A percentile compares a stretch with the other conserved stretches of the same genome.
These are phyloP conservation scores for Teratosphaeria viscida DNA, from an alignment of 2,329 filamentous ascomycete species.

Conservation along the genomic window DNA sequence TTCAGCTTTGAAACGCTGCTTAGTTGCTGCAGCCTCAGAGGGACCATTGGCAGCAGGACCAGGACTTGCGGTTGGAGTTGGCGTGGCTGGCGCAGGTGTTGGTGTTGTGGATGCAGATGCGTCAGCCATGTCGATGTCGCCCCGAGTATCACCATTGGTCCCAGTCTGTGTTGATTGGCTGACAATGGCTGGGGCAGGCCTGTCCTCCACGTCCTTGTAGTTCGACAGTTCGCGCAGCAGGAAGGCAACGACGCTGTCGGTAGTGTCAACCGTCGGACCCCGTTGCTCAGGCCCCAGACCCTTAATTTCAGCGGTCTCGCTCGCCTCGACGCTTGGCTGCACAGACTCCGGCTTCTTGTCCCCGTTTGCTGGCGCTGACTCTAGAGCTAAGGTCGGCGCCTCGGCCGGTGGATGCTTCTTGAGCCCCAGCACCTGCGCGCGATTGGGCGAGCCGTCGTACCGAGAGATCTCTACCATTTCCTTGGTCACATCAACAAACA, in stretches of 20 bases:
- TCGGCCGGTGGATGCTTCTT: conserved; percentile 29
- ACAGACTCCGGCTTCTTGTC: conserved; percentile 33
- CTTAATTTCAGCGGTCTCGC: conserved; percentile 38
- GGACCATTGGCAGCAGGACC: conserved; percentile 17
- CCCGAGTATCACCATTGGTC: conserved; percentile 26
- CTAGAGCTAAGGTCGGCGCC: conserved; percentile 23
- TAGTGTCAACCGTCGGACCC: conserved; percentile 76
- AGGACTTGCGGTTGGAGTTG: conserved; percentile 19
- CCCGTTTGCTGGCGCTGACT: neutral
- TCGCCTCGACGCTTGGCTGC: conserved; percentile 7
- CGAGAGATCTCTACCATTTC: conserved; percentile 67
- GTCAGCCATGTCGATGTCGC: conserved; percentile 43
- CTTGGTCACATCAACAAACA: conserved; percentile 81
- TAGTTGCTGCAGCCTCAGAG: conserved; percentile 45
- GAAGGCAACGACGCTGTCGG: conserved; percentile 92
- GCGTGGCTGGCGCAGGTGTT: conserved; percentile 3
- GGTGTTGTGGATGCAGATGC: conserved; percentile 14
- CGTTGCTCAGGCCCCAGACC: conserved; percentile 62
- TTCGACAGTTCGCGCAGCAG: conserved; percentile 83
- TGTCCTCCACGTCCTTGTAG: conserved; percentile 87
- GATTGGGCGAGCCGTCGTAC: conserved; percentile 45
- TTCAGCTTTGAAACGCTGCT: conserved; percentile 75
- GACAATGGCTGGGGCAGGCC: conserved; percentile 41
- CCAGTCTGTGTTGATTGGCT: conserved; percentile 33
- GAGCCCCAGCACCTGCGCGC: conserved; percentile 43